Evolutionary conservation across 2,329 filamentous ascomycete genomes (phyloP).

Genomic region (Scedosporium aurantiacum): DNA sequence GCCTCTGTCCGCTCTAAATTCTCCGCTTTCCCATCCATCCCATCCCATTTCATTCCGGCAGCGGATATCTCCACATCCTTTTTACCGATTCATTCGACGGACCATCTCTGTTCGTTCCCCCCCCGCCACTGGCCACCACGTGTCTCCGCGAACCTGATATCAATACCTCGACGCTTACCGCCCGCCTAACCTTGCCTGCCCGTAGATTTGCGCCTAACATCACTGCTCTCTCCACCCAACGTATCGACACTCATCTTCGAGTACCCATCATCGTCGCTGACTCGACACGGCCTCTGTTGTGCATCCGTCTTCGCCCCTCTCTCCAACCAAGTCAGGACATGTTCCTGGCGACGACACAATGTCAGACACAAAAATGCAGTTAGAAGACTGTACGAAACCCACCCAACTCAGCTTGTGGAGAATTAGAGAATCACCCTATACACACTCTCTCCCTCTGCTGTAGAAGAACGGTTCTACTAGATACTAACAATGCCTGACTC

Average conservation of each 20-base stretch:
- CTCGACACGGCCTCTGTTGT: neutral
- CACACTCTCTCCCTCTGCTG: neutral
- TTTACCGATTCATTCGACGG: neutral
- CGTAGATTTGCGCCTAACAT: slow-evolving; percentile 7
- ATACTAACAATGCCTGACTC: neutral
- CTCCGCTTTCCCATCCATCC: neutral
- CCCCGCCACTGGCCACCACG: neutral
- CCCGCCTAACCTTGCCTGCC: neutral
- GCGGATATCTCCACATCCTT: neutral
- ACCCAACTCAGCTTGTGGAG: slow-evolving; percentile 1
- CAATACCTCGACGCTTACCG: neutral
- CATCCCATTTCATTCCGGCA: neutral
- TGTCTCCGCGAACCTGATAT: neutral
- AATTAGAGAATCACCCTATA: neutral
- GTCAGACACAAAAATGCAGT: slow-evolving; percentile 67
- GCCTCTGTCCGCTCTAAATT: neutral
- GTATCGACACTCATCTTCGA: slow-evolving; percentile 6
- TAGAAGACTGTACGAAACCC: slow-evolving; percentile 67
- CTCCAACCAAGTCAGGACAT: slow-evolving; percentile 5
- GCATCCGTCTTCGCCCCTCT: neutral
- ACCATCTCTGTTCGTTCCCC: neutral
- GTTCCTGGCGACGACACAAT: slow-evolving; percentile 40
- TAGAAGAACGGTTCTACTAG: neutral
- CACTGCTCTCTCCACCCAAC: slow-evolving; percentile 7
- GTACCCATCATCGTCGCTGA: slow-evolving; percentile 7